A percentile compares a stretch with the other conserved stretches of the same genome.
phyloP scores from a whole-genome alignment of 345 rosid species.

The Heritiera littoralis region DNA sequence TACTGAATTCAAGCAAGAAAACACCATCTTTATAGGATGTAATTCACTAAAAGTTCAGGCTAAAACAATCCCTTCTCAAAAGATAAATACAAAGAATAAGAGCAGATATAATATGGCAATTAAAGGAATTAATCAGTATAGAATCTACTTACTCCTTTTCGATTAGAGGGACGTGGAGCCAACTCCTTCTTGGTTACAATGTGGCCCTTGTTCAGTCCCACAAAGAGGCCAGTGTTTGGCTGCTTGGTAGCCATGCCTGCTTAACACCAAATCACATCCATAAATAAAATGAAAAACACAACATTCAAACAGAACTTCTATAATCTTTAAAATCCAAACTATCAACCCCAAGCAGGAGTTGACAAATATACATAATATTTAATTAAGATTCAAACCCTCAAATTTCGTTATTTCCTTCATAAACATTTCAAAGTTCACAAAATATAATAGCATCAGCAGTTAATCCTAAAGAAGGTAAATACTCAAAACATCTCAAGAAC shows the following conservation, averaged over 20 bases:
- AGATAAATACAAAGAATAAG: background rate
- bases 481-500: background rate
- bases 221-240: constrained; percentile 58
- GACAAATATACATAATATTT: background rate
- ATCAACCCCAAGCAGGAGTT: too few species aligned
- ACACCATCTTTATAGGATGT: background rate
- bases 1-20: background rate
- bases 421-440: background rate
- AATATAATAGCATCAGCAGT: background rate
- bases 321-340: background rate
- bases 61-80: background rate
- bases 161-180: constrained; percentile 52
- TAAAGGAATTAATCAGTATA: too few species aligned
- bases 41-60: background rate
- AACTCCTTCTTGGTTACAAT: constrained; percentile 60
- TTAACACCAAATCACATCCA: background rate
- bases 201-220: constrained; percentile 69
- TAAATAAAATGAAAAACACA: background rate
- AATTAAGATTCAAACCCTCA: background rate
- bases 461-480: background rate
- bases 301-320: background rate
- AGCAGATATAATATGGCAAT: background rate
- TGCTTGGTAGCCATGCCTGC: constrained; percentile 61
- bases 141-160: constrained; percentile 55
- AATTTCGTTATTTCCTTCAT: background rate